Base-by-base conservation (phyloP, 306 rosid species). In the Malus asiatica region DNA sequence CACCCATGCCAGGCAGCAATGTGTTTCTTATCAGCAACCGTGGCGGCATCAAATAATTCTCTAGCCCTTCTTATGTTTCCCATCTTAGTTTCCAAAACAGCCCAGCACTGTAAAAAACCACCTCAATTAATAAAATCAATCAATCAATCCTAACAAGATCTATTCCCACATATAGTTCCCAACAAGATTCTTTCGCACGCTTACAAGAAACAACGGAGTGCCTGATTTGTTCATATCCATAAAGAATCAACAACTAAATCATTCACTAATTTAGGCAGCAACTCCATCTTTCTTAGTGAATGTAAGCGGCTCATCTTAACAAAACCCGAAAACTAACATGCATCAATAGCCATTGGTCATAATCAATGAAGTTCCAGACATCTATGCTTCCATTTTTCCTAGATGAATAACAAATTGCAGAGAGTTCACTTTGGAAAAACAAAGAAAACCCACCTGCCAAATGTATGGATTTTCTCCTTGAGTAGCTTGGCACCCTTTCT, bases 1-100 rank as follows among this genome's bases (percentile, higher is more conserved):
- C 98, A 95, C 53, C 97, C 98, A 82, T 95, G 98, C 98, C 98
- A 95, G 64, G 97, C 97, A n/a, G 98, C 98, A 72, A 90, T 87
- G 68, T 95, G 98, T 57, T 30, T 89, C 91, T 92, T 90, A 87
- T 92, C 85, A 70, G 97, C 98, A 76, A 95, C 96, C 20, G 96
- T 92, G 52, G 98, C 91, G 16, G 98, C 98, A 75, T 95, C 98
- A 70, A 95, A 95, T 27, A 95, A 73, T 29, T 89, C 91, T 80
- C 93, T 87, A 67, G 98, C 98, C 71, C 83, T 92, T 84, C 95
- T 88, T 68, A 84, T 73, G 78, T 95, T 95, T 46, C 98, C 98
- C 87, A 85, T 58, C 82, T 75, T 90, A 58, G 78, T 89, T 79
- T 92, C 98, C 83, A 95, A 82, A 85, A 92, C 96, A 70, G 97